phyloP scores from a whole-genome alignment of 805 yeast genomes.

The Starmerella stigmatis region DNA sequence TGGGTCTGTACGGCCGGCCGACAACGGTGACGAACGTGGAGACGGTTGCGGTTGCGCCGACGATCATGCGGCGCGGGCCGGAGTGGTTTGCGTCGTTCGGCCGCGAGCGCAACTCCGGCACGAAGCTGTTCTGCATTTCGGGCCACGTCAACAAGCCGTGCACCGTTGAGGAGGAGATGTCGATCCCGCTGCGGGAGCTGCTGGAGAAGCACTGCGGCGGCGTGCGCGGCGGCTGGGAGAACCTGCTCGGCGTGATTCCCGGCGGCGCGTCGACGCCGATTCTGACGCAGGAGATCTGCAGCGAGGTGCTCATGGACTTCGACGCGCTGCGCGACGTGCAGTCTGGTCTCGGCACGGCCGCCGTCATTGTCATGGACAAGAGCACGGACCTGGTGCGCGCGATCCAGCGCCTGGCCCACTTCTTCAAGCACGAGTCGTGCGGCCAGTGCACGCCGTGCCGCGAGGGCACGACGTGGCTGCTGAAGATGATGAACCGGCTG shows the following conservation, averaged over 20 bases:
- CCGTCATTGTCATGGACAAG: slow-evolving; percentile 84
- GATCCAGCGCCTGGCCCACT: slow-evolving; percentile 72
- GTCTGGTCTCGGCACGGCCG: slow-evolving; percentile 85
- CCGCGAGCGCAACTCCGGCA: slow-evolving; percentile 74
- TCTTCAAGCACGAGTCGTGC: slow-evolving; percentile 86
- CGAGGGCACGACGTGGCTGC: slow-evolving; percentile 83
- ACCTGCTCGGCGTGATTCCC: slow-evolving; percentile 75
- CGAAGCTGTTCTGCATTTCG: slow-evolving; percentile 74
- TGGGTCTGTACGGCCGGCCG: slow-evolving; percentile 83
- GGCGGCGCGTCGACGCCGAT: slow-evolving; percentile 87
- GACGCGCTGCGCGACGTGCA: slow-evolving; percentile 79
- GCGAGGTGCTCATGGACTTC: slow-evolving; percentile 69
- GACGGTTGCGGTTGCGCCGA: slow-evolving; percentile 83
- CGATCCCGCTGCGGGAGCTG: slow-evolving; percentile 71
- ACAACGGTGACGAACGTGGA: slow-evolving; percentile 86
- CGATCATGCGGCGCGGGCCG: slow-evolving; percentile 80
- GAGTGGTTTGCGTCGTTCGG: slow-evolving; percentile 80
- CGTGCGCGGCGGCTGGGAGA: slow-evolving; percentile 87
- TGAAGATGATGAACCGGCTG: slow-evolving; percentile 75
- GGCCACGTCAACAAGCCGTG: slow-evolving; percentile 90
- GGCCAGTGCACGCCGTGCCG: slow-evolving; percentile 94
- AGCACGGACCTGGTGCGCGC: slow-evolving; percentile 76
- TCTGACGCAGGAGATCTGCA: slow-evolving; percentile 57
- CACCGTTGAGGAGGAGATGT: slow-evolving; percentile 90
- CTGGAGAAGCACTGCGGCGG: slow-evolving; percentile 88